These are phyloP conservation scores for Erodium chrysanthum DNA, from an alignment of 441 rosid genomes.

Conservation along the genomic window DNA sequence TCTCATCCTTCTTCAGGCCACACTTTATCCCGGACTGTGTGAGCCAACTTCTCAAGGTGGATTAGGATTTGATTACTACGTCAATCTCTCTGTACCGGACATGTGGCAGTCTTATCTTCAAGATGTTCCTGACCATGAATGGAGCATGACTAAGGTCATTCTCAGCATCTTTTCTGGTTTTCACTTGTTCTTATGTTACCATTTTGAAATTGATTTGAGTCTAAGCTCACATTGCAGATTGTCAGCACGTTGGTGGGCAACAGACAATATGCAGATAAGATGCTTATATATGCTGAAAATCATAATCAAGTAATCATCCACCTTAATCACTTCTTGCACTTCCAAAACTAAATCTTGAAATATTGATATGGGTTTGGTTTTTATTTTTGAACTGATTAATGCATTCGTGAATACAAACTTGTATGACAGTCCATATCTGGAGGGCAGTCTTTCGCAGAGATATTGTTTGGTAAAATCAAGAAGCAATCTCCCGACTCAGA, in stretches of 20 bases:
- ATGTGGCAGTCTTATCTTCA: conserved; percentile 86
- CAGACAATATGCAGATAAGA: conserved; percentile 58
- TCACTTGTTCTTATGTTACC: background rate
- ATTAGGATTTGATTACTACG: conserved; percentile 82
- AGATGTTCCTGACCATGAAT: conserved; percentile 52
- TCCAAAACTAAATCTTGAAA: conserved; percentile 10
- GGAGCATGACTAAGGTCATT: conserved; percentile 98
- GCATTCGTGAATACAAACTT: conserved; percentile 17
- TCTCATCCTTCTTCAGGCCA: conserved; percentile 34
- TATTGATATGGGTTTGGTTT: background rate
- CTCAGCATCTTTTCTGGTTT: conserved; percentile 20
- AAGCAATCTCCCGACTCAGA: conserved; percentile 38
- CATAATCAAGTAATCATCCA: conserved; percentile 61
- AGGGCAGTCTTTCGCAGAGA: conserved; percentile 81
- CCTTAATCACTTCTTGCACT: conserved; percentile 12
- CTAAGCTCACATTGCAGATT: conserved; percentile 40
- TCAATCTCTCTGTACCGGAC: conserved; percentile 76
- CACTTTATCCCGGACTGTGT: conserved; percentile 87
- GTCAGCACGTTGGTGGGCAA: conserved; percentile 59
- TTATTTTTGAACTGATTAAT: conserved; percentile 7
- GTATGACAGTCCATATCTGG: conserved; percentile 74
- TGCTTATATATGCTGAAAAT: conserved; percentile 74
- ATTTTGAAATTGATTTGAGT: conserved; percentile 5
- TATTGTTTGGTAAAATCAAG: conserved; percentile 50
- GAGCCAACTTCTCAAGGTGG: conserved; percentile 91